Percentiles rank a stretch among this genome's conserved stretches.
These are phyloP conservation scores for Diplodia intermedia DNA, from an alignment of 2,329 filamentous ascomycete species.

Conservation along the genomic window DNA sequence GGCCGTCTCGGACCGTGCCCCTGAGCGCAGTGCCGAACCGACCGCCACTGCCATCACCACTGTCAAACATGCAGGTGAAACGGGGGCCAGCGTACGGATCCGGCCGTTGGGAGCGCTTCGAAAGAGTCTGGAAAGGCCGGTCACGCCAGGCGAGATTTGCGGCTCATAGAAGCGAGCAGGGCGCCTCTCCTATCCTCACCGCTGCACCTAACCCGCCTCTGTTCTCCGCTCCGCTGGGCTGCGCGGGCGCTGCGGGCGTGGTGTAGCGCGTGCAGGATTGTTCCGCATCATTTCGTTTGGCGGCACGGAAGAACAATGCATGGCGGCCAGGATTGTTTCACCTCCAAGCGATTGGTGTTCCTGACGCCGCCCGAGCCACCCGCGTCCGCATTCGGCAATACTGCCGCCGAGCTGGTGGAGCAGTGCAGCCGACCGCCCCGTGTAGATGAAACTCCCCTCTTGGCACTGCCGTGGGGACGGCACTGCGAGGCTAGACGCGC, in stretches of 20 bases:
- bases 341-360: slow-evolving; percentile 29
- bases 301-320: slow-evolving; percentile 23
- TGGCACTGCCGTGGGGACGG: slow-evolving; percentile 13
- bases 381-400: slow-evolving; percentile 5
- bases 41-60: neutral
- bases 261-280: slow-evolving; percentile 10
- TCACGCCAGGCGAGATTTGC: slow-evolving; percentile 18
- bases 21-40: neutral
- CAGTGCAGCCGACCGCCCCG: slow-evolving; percentile 7
- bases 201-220: neutral
- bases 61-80: neutral
- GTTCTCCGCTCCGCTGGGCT: slow-evolving; percentile 3
- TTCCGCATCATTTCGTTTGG: slow-evolving; percentile 30
- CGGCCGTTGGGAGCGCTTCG: neutral
- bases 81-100: neutral
- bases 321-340: slow-evolving; percentile 21
- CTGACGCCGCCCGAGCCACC: slow-evolving; percentile 24
- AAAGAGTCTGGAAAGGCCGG: slow-evolving; percentile 23
- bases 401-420: slow-evolving; percentile 18
- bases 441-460: slow-evolving; percentile 26
- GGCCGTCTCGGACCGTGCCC: slow-evolving; percentile 1
- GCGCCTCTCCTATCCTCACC: slow-evolving; percentile 4
- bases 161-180: slow-evolving; percentile 17
- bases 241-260: neutral
- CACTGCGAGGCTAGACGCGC: neutral